Evolutionary conservation across 768 basidiomycete species (phyloP).

Genomic region (Cyathus striatus): DNA sequence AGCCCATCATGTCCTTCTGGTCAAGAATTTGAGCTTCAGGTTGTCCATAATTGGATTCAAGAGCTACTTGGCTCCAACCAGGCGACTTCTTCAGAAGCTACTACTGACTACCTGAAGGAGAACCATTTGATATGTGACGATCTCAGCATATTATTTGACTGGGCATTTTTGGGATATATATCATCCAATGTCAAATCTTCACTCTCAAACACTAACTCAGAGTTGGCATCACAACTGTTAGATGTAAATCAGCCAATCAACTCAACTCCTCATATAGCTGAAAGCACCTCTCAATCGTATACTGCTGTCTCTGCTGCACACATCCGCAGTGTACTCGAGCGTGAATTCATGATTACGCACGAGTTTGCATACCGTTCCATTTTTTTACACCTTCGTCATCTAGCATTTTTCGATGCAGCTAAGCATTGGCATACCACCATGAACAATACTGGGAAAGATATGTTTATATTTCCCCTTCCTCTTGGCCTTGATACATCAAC

Average conservation of each 20-base stretch:
- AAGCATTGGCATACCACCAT: constrained; percentile 35
- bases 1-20: too few relatives aligned
- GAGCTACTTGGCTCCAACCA: constrained; percentile 38
- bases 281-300: constrained; percentile 36
- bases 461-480: constrained; percentile 64
- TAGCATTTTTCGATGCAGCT: constrained; percentile 54
- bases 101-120: constrained; percentile 51
- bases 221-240: constrained; percentile 28
- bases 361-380: constrained; percentile 30
- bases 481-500: constrained; percentile 66
- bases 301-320: constrained; percentile 57
- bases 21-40: constrained; percentile 62
- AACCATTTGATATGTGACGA: constrained; percentile 33
- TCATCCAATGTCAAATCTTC: constrained; percentile 51
- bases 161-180: constrained; percentile 60
- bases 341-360: constrained; percentile 53
- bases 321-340: constrained; percentile 53
- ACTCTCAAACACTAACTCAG: constrained; percentile 33
- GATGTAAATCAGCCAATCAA: constrained; percentile 12
- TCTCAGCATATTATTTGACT: constrained; percentile 59
- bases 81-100: constrained; percentile 36
- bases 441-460: constrained; percentile 22
- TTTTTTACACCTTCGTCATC: constrained; percentile 53
- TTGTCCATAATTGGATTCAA: constrained; percentile 43
- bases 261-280: constrained; percentile 12